A percentile compares a stretch with the other conserved stretches of the same genome.
These are phyloP conservation scores for Aegle marmelos DNA, from an alignment of 345 rosid species.

Conservation along the genomic window DNA sequence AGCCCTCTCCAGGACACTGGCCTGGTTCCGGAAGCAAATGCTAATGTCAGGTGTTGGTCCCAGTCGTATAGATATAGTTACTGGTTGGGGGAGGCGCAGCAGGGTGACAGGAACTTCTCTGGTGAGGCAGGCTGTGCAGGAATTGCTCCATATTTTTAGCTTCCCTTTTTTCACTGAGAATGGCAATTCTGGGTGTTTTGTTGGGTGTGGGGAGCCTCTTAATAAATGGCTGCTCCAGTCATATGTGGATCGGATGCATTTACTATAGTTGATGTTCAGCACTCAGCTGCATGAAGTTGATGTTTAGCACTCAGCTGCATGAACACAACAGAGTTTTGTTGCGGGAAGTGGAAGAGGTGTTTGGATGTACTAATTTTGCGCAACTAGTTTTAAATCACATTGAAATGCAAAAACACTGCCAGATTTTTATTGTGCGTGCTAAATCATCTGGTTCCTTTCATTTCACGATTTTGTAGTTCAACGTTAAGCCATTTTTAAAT, in stretches of 20 bases:
- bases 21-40: conserved; percentile 85
- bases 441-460: background rate
- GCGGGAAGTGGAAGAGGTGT: conserved; percentile 18
- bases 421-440: background rate
- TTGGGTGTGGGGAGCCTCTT: conserved; percentile 84
- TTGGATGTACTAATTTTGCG: background rate
- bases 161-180: conserved; percentile 78
- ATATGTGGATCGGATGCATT: conserved; percentile 87
- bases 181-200: conserved; percentile 85
- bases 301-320: background rate
- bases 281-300: conserved; percentile 22
- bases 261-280: conserved; percentile 37
- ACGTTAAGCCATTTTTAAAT: background rate
- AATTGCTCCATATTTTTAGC: conserved; percentile 67
- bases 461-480: background rate
- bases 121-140: conserved; percentile 76
- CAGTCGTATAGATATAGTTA: conserved; percentile 76
- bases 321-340: conserved; percentile 25
- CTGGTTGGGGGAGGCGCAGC: conserved; percentile 96
- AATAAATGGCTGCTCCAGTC: conserved; percentile 76
- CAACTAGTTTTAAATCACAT: background rate
- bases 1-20: conserved; percentile 76
- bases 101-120: conserved; percentile 85
- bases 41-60: conserved; percentile 65
- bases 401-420: background rate